Percentiles rank a stretch among this genome's conserved stretches.
phyloP scores from a whole-genome alignment of 257 asterid genomes.

The Capsicum rhomboideum region DNA sequence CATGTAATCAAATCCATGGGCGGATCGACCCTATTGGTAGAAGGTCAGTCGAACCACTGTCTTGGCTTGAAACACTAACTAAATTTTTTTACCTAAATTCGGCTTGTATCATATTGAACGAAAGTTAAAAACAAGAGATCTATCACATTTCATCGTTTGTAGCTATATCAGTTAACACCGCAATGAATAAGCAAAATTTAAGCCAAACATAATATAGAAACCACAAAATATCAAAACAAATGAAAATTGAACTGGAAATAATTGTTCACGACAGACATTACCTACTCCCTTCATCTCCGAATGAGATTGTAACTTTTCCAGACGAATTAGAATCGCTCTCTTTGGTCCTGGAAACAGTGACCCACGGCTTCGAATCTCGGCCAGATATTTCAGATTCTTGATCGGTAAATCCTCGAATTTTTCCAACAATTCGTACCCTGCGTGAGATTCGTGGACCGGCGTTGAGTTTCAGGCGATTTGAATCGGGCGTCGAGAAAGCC shows the following conservation, averaged over 20 bases:
- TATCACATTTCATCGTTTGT: not conserved
- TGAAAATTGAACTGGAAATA: not conserved
- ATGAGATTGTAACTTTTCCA: conserved; percentile 21
- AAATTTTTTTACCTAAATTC: not conserved
- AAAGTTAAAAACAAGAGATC: not conserved
- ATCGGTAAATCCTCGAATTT: conserved; percentile 34
- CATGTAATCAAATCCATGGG: not conserved
- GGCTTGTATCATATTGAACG: not conserved
- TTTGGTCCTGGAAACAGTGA: conserved; percentile 27
- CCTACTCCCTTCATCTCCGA: conserved; percentile 42
- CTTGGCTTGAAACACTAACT: not conserved
- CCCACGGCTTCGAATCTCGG: conserved; percentile 38
- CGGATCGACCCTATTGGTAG: not conserved
- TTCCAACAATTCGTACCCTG: conserved; percentile 52
- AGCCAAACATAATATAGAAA: not conserved
- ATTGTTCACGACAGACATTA: not conserved
- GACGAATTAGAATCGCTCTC: conserved; percentile 22
- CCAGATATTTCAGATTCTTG: conserved; percentile 27
- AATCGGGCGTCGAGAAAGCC: conserved; percentile 25
- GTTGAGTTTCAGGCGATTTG: conserved; percentile 7
- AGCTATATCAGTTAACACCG: not conserved
- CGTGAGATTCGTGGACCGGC: conserved; percentile 15
- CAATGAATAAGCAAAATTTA: not conserved
- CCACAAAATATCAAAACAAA: not conserved
- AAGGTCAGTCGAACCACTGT: not conserved